phyloP scores from a whole-genome alignment of 2,329 filamentous ascomycete genomes.

The Chaetothyriales sp. region DNA sequence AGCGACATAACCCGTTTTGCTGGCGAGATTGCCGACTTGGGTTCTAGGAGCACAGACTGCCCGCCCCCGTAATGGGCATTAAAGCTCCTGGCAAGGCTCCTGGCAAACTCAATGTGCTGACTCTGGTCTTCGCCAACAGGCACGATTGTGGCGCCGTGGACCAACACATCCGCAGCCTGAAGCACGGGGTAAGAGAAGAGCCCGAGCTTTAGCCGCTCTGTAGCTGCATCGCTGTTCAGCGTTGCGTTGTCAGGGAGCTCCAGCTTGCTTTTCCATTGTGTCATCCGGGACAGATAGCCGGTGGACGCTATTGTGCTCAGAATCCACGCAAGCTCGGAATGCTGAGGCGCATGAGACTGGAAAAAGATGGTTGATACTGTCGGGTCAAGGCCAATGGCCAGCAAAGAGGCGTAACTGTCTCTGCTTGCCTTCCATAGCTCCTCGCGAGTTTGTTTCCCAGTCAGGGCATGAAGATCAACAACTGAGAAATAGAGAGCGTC shows the following conservation, averaged over 20 bases:
- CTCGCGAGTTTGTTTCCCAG: conserved; percentile 43
- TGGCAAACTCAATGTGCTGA: conserved; percentile 86
- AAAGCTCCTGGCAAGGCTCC: conserved; percentile 74
- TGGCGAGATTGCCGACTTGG: conserved; percentile 43
- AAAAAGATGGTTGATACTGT: conserved; percentile 65
- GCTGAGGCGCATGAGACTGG: conserved; percentile 61
- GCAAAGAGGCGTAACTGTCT: conserved; percentile 61
- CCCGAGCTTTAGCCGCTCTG: conserved; percentile 61
- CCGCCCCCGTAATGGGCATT: conserved; percentile 49
- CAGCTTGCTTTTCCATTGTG: conserved; percentile 93
- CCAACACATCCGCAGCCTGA: conserved; percentile 82
- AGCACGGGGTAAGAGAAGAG: conserved; percentile 93
- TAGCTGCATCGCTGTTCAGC: conserved; percentile 41
- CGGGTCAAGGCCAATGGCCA: conserved; percentile 73
- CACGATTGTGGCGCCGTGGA: conserved; percentile 82
- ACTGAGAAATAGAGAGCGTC: conserved; percentile 49
- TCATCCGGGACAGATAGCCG: conserved; percentile 95
- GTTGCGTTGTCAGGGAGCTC: conserved; percentile 44
- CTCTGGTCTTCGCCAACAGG: conserved; percentile 91
- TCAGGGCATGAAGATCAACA: conserved; percentile 89
- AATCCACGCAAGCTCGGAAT: conserved; percentile 94
- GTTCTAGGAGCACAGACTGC: conserved; percentile 42
- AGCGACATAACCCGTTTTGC: conserved; percentile 84
- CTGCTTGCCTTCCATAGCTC: conserved; percentile 50
- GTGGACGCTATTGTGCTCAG: conserved; percentile 80